Evolutionary conservation across 441 rosid genomes (phyloP).

Genomic region (Euphorbia corollata): DNA sequence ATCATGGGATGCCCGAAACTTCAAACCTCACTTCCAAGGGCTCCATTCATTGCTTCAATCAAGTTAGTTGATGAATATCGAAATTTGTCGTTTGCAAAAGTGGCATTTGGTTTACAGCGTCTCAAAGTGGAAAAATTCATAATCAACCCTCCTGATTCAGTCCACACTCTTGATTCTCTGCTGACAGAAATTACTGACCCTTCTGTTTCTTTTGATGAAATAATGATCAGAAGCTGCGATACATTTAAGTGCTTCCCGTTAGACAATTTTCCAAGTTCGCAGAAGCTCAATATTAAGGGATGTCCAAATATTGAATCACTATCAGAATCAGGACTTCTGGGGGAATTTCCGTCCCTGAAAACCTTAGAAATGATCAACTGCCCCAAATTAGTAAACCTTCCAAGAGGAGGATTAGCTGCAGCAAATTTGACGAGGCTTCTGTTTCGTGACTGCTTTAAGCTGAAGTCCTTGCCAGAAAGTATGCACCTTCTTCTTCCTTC

Average conservation of each 20-base stretch:
- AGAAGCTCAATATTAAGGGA: conserved; percentile 22
- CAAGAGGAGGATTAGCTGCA: conserved; percentile 30
- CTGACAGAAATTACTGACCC: background rate
- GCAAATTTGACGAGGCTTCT: conserved; percentile 26
- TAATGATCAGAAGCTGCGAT: conserved; percentile 14
- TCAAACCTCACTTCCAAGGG: conserved; percentile 4
- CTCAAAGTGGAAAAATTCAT: background rate
- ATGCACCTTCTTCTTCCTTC: conserved; percentile 24
- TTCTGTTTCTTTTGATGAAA: conserved; percentile 9
- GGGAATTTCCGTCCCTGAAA: conserved; percentile 24
- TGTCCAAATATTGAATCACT: conserved; percentile 33
- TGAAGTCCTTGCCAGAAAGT: conserved; percentile 28
- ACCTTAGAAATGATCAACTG: conserved; percentile 29
- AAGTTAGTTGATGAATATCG: background rate
- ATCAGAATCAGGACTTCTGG: conserved; percentile 14
- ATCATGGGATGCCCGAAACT: conserved; percentile 6
- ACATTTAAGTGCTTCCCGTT: conserved; percentile 28
- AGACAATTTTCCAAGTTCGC: conserved; percentile 28
- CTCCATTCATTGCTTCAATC: background rate
- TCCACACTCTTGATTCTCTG: background rate
- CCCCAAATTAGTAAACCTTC: conserved; percentile 28
- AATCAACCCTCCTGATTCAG: background rate
- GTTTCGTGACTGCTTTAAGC: conserved; percentile 33
- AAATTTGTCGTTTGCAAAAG: background rate
- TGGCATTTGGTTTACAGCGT: background rate